phyloP scores from a whole-genome alignment of 2,329 filamentous ascomycete genomes.

The Calonectria ilicicola region DNA sequence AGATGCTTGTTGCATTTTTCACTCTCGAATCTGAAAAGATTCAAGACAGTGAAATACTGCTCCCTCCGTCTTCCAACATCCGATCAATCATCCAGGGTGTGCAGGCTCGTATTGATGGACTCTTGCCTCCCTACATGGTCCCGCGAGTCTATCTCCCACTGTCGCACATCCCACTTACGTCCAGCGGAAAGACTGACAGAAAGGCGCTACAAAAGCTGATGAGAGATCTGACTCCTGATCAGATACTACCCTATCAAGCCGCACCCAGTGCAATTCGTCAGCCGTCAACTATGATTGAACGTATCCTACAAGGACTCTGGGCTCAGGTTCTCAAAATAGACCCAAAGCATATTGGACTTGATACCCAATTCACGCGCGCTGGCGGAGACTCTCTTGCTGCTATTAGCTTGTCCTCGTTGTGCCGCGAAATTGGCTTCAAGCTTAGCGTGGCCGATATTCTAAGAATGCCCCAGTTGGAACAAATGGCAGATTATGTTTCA shows the following conservation, averaged over 20 bases:
- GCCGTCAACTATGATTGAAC: background rate
- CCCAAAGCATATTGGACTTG: background rate
- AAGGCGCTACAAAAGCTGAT: background rate
- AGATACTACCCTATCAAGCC: background rate
- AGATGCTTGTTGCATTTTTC: background rate
- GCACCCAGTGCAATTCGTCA: background rate
- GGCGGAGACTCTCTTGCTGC: background rate
- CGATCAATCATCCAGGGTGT: background rate
- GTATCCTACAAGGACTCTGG: background rate
- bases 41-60: background rate
- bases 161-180: background rate
- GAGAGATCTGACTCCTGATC: background rate
- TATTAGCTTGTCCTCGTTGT: background rate
- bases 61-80: background rate
- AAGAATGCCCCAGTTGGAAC: background rate
- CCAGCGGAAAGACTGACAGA: background rate
- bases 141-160: background rate
- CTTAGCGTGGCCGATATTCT: background rate
- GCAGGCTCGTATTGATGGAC: background rate
- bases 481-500: background rate
- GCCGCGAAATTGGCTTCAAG: background rate
- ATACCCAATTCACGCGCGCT: background rate
- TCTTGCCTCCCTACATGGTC: background rate
- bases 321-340: background rate
- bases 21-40: background rate